Conservation (phyloP, 2,329 filamentous ascomycete genomes). For the Clonostachys chloroleuca region DNA sequence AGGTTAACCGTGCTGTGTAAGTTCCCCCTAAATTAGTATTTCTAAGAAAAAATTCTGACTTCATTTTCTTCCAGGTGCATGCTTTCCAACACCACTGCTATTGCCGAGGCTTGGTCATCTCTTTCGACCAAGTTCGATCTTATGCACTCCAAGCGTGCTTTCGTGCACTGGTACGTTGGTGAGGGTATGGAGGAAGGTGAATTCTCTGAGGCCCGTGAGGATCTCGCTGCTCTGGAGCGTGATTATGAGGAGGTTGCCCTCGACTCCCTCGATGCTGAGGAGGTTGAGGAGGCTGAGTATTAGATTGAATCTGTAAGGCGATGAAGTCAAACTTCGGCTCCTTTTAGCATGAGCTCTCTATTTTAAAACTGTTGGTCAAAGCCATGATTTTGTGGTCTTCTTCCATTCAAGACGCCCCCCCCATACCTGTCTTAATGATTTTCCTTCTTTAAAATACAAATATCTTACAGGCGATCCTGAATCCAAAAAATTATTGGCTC, state of each 20-base stretch:
- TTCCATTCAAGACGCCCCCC: too few species aligned
- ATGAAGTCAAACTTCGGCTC: too few species aligned
- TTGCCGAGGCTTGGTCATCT: constrained; percentile 95
- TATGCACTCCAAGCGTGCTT: constrained; percentile 99
- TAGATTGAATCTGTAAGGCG: constrained; percentile 36
- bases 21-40: constrained; percentile 27
- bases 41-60: not conserved
- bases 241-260: constrained; percentile 99
- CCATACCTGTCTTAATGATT: not conserved
- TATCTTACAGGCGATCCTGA: too few species aligned
- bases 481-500: too few species aligned
- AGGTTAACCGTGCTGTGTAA: constrained; percentile 97
- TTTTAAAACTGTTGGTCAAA: too few species aligned
- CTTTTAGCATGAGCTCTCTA: too few species aligned
- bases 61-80: constrained; percentile 64
- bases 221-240: constrained; percentile 93
- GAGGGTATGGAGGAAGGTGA: constrained; percentile 99
- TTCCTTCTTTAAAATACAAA: too few species aligned
- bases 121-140: constrained; percentile 98
- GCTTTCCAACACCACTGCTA: constrained; percentile 98
- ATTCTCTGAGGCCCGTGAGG: constrained; percentile 98
- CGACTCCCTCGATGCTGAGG: constrained; percentile 86
- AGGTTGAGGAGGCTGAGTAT: constrained; percentile 90
- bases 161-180: constrained; percentile 99
- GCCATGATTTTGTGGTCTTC: too few species aligned